Base-by-base conservation (phyloP, 208 protist species). In the Wallacemonas sp. region DNA sequence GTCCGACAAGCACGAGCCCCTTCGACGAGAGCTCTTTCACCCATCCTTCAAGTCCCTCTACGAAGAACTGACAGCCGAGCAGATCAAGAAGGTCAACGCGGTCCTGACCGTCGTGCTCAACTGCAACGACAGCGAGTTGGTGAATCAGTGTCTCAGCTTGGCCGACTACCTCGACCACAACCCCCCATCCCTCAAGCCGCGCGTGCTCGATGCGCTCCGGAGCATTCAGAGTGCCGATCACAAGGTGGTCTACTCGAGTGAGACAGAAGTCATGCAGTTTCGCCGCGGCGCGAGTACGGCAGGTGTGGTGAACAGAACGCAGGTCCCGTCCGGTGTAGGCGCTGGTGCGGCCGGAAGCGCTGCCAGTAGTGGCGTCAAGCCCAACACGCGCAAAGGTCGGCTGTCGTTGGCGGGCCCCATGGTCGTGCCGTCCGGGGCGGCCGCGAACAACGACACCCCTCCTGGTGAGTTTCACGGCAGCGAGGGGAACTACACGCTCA, bases 151-250 rank as follows among this genome's bases (percentile, higher is more conserved):
- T 48, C 81, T 96, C 29, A 70, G 83, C 24, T 81, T 96, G 34
- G 80, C 88, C n/a, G 91, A 94, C 68, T 96, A 96, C 76, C 80
- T 96, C 33, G 85, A 96, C 63, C 91, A 96, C 67, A 90, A 94
- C 73, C 79, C 81, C 29, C 91, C 88, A 1, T 80, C 70, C 48
- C 70, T 96, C 27, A 78, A 82, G 24, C 74, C 79, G n/a, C 78
- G 82, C 26, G 87, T 93, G 32, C 72, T 93, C 23, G 75, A 87
- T 63, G 66, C 81, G 60, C 81, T 96, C n/a, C 76, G 77, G 11
- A 46, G 43, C 26, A 72, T 90, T 36, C 75, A 88, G 30, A 68
- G 70, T 24, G 47, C 74, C 26, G 81, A 92, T n/a, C 62, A 84
- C 63, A 73, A 70, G 44, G 26, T 77, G 19, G 58, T 52, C 17